Percentiles rank a stretch among this genome's conserved stretches.
Evolutionary conservation across 805 yeast genomes (phyloP).

Genomic region (Nakazawaea ishiwadae): DNA sequence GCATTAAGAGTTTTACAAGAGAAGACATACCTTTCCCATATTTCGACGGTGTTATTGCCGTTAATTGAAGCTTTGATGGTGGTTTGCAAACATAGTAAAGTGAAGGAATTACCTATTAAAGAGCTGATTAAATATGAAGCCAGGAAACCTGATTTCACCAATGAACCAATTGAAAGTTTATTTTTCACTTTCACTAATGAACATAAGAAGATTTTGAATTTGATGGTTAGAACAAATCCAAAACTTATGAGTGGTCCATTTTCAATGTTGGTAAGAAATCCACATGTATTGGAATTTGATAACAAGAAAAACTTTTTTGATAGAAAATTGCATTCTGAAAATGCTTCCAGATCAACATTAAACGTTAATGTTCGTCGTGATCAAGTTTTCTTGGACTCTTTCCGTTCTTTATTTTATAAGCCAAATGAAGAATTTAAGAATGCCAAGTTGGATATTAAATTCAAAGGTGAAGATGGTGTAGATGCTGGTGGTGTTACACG

Average conservation of each 20-base stretch:
- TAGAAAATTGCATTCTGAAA: conserved; percentile 56
- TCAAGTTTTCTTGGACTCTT: conserved; percentile 88
- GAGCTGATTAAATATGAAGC: conserved; percentile 60
- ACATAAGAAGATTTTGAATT: conserved; percentile 82
- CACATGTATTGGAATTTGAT: conserved; percentile 89
- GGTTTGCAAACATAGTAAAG: conserved; percentile 83
- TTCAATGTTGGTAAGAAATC: conserved; percentile 80
- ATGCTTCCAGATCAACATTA: conserved; percentile 41
- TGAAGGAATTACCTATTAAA: conserved; percentile 49
- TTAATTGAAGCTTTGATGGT: conserved; percentile 91
- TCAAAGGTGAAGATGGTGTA: conserved; percentile 91
- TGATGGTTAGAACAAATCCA: conserved; percentile 87
- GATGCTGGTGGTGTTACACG: conserved; percentile 98
- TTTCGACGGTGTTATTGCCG: conserved; percentile 80
- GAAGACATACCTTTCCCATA: conserved; percentile 47
- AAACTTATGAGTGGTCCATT: conserved; percentile 95
- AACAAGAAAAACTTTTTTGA: conserved; percentile 85
- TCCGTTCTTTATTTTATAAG: conserved; percentile 75
- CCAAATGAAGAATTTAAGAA: conserved; percentile 66
- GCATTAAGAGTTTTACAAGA: conserved; percentile 62
- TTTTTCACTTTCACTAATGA: conserved; percentile 86
- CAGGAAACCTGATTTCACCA: conserved; percentile 58
- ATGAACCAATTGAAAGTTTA: conserved; percentile 70
- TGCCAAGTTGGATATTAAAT: conserved; percentile 72
- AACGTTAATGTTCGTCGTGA: conserved; percentile 75